These are phyloP conservation scores for Apiotrichum montevideense DNA, from an alignment of 1,284 basidiomycete genomes.

Conservation along the genomic window DNA sequence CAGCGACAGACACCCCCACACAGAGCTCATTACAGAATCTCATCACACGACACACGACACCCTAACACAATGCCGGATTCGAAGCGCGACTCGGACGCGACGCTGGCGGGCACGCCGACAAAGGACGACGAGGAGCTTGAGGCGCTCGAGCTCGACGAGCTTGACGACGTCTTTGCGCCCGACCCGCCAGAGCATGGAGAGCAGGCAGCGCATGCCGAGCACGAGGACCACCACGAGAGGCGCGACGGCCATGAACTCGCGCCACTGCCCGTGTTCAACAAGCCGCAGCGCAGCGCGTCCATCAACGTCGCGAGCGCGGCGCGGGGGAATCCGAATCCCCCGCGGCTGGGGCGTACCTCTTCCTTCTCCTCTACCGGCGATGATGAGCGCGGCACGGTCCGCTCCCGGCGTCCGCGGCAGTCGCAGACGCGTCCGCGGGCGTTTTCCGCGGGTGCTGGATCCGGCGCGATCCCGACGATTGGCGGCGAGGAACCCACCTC, in stretches of 20 bases:
- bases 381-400: too few species aligned
- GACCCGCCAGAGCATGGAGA: not conserved
- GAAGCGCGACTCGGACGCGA: not conserved
- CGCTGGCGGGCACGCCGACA: not conserved
- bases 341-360: not conserved
- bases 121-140: not conserved
- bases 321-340: not conserved
- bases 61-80: too few species aligned
- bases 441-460: constrained; percentile 8
- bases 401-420: not conserved
- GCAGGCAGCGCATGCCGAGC: not conserved
- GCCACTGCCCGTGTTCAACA: constrained; percentile 4
- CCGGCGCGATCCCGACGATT: constrained; percentile 2
- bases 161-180: not conserved
- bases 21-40: too few species aligned
- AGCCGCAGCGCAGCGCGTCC: not conserved
- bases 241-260: constrained; percentile 3
- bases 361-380: not conserved
- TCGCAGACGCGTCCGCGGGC: constrained; percentile 4
- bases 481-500: not conserved
- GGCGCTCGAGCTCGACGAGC: not conserved
- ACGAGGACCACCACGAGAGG: not conserved
- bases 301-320: not conserved
- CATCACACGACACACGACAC: too few species aligned
- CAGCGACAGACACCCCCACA: too few species aligned